Percentiles rank a stretch among this genome's conserved stretches.
Conservation (phyloP, 768 basidiomycete genomes). For the Lanmaoa pseudosensibilis region DNA sequence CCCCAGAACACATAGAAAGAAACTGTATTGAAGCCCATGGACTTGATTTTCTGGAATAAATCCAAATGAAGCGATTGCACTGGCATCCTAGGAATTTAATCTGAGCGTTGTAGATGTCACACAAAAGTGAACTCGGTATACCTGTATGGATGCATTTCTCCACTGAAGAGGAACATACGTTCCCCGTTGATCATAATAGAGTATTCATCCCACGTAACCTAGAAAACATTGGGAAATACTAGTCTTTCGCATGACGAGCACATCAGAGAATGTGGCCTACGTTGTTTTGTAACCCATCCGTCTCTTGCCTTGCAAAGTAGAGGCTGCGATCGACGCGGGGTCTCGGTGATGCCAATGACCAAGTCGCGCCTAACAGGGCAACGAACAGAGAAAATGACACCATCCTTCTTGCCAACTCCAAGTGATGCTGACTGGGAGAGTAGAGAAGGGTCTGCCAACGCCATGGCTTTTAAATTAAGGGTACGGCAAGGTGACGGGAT, state of each 20-base stretch:
- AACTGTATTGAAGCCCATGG: slow-evolving; percentile 39
- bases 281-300: slow-evolving; percentile 17
- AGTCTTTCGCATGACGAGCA: background rate
- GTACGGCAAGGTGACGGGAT: background rate
- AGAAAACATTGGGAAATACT: background rate
- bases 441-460: background rate
- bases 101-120: background rate
- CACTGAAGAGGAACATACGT: slow-evolving; percentile 56
- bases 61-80: slow-evolving; percentile 42
- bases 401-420: slow-evolving; percentile 2
- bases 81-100: slow-evolving; percentile 29
- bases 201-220: slow-evolving; percentile 60
- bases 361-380: slow-evolving; percentile 10
- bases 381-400: slow-evolving; percentile 7
- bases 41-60: slow-evolving; percentile 61
- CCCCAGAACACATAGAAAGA: slow-evolving; percentile 65
- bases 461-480: background rate
- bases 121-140: background rate
- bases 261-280: slow-evolving; percentile 3
- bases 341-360: slow-evolving; percentile 12
- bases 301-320: slow-evolving; percentile 14
- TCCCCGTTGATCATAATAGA: slow-evolving; percentile 59
- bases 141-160: slow-evolving; percentile 65
- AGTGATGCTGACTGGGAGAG: background rate
- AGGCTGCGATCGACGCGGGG: slow-evolving; percentile 10